Base-by-base conservation (phyloP, 192 early-diverging fungal species). In the Entomortierella chlamydospora region DNA sequence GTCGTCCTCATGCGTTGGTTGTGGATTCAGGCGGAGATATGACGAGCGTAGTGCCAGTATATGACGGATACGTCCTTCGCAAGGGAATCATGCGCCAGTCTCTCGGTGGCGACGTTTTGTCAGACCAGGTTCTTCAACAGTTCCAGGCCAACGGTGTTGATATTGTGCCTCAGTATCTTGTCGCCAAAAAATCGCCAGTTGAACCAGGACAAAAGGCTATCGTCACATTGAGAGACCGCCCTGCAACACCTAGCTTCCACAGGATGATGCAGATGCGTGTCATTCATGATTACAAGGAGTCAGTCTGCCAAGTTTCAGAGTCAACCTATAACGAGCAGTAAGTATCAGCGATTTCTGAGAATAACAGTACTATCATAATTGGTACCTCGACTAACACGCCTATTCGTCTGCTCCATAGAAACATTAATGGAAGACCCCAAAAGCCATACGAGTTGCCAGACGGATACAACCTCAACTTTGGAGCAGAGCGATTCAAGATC, bases 381-480 rank as follows among this genome's bases (percentile, higher is more conserved):
- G n/a, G n/a, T n/a, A n/a, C n/a, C n/a, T n/a, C n/a, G n/a, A n/a
- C n/a, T 57, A 23, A 3, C 8, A 54, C 20, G 25, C 22, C 20
- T 23, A 25, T 58, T 33, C 52, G 18, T 68, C 9, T 31, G 4
- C 49, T 45, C 28, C 11, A 57, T 61, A 89, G 87, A 33, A 72
- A 84, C 29, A 81, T 90, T 4, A 72, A 82, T 33, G 68, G 82
- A 23, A 88, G 93, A 43, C 94, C 97, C 34, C 87, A 84, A 52
- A 96, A 96, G 81, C 86, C 91, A 28, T 99, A 93, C 70, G 98
- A 99, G 84, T 96, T 99, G 63, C 93, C 98, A 25, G 91, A 96
- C 66, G 98, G 98, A 28, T 98, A 92, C 83, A 99, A 96, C 70
- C 81, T 90, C 62, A 84, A 87, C 9, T 92, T 95, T 73, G 94